Evolutionary conservation across 192 early-diverging fungal species (phyloP), one percentile per base, ranked within the genome.

Genomic region (Podila epicladia): DNA sequence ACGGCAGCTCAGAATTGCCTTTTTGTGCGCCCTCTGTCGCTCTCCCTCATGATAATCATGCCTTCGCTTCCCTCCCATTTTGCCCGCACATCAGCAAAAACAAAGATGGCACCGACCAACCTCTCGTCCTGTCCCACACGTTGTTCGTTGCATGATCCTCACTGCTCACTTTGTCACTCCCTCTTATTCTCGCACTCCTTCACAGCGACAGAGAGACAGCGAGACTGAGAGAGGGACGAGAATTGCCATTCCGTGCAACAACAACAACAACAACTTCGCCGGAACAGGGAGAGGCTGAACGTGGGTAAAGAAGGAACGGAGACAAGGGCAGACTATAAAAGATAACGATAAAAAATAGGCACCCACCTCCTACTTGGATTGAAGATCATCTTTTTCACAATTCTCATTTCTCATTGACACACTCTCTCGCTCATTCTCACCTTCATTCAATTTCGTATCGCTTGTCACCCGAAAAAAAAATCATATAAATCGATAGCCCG

Each of bases 271-370:
- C 41, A 41, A 13, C 41, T 41, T 45, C 41, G 41, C 41, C 41
- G 62, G 62, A 45, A 41, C 62, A 38, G 62, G 41, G 35, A 64
- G 41, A 37, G 62, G 22, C 33, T 62, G 62, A 41, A 38, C 37
- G 58, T 59, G 58, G 58, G 58, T 24, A 59, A 59, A 31, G 24
- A 37, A 62, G 33, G 29, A 22, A 37, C 32, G 33, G 33, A 20
- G 11, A 64, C 45, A 26, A 45, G 41, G 38, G 24, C 12, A 17
- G 13, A 26, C 12, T 41, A 26, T n/a, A 35, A 62, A 62, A 35
- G 32, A 35, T 48, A 65, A 49, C 51, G 26, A 9, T 29, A 22
- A 41, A 38, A 50, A 9, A 37, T n/a, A 37, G 5, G 17, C 15
- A 13, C 20, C 41, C 22, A 15, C 41, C 13, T 64, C 26, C 11